Evolutionary conservation across 2,329 filamentous ascomycete genomes (phyloP), one percentile per base, ranked within the genome.

Genomic region (Diaporthe helianthi): DNA sequence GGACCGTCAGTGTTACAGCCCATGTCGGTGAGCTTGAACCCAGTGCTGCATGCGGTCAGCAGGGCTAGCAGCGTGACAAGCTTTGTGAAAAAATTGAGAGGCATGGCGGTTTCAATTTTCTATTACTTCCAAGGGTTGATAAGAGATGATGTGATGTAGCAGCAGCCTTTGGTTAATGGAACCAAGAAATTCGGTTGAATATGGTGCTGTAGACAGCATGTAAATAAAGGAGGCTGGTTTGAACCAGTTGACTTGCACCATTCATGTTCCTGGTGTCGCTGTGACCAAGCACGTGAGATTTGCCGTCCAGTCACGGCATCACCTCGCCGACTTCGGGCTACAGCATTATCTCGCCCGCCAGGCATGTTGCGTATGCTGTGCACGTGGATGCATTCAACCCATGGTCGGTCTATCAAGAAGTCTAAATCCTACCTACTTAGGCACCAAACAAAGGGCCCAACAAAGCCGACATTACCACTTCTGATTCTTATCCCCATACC

Each of bases 401-500:
- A 67, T 41, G 22, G 65, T 53, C 58, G 2, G 4, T 36, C 64
- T 55, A 29, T 55, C 26, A 26, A 12, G 2, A 33, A 19, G 22
- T 47, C 41, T 47, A 33, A 38, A 29, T 6, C 10, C 31, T 51
- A 58, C 3, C 15, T n/a, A n/a, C n/a, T n/a, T n/a, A n/a, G n/a
- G n/a, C n/a, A n/a, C n/a, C n/a, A 29, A 36, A 26, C 8, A 17
- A 44, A 24, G 29, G 29, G 4, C 19, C 2, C 10, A 9, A 9
- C 52, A 38, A 4, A 12, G 1, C 31, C 22, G 19, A 19, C 7
- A 17, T 69, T 49, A 66, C 67, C 67, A 67, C n/a, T 46, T 31
- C 33, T 71, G 31, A 13, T 64, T 31, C 49, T 69, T 72, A 8
- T 72, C 65, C 7, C 73, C 72, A 61, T 74, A 74, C 64, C 71